phyloP scores from a whole-genome alignment of 345 rosid species.

The Citrus medica region DNA sequence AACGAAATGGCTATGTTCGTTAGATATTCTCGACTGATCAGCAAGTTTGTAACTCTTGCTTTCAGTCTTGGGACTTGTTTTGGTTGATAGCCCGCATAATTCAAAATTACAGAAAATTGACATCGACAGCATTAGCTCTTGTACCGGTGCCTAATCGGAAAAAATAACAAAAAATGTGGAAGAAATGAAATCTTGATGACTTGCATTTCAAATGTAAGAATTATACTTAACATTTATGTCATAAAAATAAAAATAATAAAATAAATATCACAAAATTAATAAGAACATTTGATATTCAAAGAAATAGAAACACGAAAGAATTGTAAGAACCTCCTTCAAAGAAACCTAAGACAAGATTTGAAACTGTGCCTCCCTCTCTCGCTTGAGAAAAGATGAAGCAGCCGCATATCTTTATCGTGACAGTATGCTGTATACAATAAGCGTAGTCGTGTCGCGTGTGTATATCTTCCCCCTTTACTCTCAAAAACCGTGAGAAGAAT shows the following conservation, averaged over 20 bases:
- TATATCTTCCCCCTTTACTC: neutral
- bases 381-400: neutral
- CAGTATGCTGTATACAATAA: too few species aligned
- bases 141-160: neutral
- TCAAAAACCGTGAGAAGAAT: neutral
- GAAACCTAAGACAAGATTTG: neutral
- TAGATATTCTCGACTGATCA: neutral
- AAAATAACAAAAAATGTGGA: neutral
- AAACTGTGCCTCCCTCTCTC: neutral
- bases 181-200: too few species aligned
- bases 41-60: neutral
- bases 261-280: neutral
- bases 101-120: neutral
- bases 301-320: constrained; percentile 17
- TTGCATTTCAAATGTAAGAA: neutral
- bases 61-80: neutral
- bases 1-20: too few species aligned
- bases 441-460: neutral
- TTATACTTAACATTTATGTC: neutral
- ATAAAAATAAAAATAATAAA: neutral
- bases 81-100: neutral
- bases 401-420: neutral
- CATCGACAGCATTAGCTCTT: neutral
- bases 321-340: constrained; percentile 6
- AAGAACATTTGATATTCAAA: neutral